phyloP scores from a whole-genome alignment of 805 yeast genomes.

The Debaryomyces castellii region DNA sequence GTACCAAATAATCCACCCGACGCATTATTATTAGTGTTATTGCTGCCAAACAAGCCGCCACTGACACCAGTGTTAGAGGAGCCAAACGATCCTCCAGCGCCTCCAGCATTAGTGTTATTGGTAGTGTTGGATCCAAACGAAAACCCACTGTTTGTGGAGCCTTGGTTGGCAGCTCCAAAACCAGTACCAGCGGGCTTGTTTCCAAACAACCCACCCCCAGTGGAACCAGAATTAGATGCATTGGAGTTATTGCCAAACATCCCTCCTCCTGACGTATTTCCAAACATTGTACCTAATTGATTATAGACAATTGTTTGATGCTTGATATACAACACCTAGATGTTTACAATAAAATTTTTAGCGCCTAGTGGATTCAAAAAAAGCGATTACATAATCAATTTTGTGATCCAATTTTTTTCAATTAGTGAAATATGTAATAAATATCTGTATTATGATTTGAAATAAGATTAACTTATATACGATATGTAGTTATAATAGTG shows the following conservation, averaged over 20 bases:
- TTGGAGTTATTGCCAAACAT: conserved; percentile 3
- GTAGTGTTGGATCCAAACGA: conserved; percentile 5
- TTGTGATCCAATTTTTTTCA: neutral
- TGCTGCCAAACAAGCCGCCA: neutral
- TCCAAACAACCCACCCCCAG: conserved; percentile 9
- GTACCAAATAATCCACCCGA: conserved; percentile 4
- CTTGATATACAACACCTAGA: neutral
- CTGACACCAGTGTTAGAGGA: neutral
- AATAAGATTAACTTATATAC: neutral
- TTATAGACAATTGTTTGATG: neutral
- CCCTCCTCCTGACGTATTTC: conserved; percentile 4
- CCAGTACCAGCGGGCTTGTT: conserved; percentile 5
- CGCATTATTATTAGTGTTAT: neutral
- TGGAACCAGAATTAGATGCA: neutral
- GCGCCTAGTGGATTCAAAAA: neutral
- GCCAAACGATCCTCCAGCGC: conserved; percentile 16
- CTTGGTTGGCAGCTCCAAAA: neutral
- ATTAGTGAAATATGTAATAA: neutral
- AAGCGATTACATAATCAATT: neutral
- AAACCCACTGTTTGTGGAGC: conserved; percentile 2
- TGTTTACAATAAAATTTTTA: neutral
- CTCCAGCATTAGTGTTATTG: conserved; percentile 4
- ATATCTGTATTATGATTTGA: neutral
- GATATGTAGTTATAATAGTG: neutral
- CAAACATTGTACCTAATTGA: neutral